These are phyloP conservation scores for Hypomontagnella monticulosa DNA, from an alignment of 495 filamentous ascomycete species.

Conservation along the genomic window DNA sequence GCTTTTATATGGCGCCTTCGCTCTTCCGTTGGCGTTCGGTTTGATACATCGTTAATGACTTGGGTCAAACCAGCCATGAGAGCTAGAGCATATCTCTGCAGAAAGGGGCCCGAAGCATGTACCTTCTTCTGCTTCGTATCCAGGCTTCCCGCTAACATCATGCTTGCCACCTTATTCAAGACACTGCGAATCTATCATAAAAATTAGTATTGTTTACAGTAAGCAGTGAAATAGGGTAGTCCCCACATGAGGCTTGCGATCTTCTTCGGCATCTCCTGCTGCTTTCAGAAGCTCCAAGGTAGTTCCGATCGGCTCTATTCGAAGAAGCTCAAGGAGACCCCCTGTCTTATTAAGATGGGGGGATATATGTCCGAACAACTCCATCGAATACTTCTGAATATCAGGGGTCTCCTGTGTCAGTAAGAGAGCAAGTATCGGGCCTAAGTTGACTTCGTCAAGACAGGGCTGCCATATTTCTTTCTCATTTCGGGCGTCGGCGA, in stretches of 20 bases:
- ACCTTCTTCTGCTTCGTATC: constrained; percentile 63
- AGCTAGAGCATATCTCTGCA: constrained; percentile 87
- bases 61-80: constrained; percentile 85
- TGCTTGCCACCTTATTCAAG: constrained; percentile 71
- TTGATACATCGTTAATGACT: constrained; percentile 75
- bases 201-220: constrained; percentile 28
- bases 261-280: constrained; percentile 72
- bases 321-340: constrained; percentile 73
- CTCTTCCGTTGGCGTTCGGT: constrained; percentile 67
- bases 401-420: constrained; percentile 75
- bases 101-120: constrained; percentile 74
- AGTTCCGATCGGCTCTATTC: constrained; percentile 76
- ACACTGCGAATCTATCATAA: constrained; percentile 65
- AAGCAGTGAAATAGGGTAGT: constrained; percentile 9
- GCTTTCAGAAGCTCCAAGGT: constrained; percentile 86
- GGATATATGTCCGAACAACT: constrained; percentile 70
- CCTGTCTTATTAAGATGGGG: constrained; percentile 70
- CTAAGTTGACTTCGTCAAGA: constrained; percentile 72
- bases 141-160: constrained; percentile 64
- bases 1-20: constrained; percentile 79
- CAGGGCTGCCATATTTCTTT: constrained; percentile 50
- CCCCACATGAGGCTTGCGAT: constrained; percentile 62
- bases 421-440: constrained; percentile 80
- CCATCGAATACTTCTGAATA: constrained; percentile 73
- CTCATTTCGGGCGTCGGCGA: constrained; percentile 77